Conservation (phyloP, 2,329 filamentous ascomycete genomes). For the Fusarium nisikadoi region DNA sequence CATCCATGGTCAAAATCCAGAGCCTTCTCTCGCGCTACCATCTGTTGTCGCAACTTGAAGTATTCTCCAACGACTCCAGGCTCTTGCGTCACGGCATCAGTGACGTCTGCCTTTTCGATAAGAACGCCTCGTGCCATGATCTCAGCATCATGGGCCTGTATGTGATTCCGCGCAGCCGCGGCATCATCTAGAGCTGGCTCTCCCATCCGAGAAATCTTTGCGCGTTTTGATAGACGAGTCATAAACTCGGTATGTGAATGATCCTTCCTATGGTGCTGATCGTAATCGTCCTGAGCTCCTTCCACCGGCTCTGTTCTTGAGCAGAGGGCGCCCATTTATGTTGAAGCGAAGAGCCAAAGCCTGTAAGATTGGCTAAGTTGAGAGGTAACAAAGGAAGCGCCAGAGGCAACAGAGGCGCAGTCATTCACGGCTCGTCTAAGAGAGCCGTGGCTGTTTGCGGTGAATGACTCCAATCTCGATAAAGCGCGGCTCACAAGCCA, state of each 20-base stretch:
- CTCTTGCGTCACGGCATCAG: not conserved
- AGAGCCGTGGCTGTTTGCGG: constrained; percentile 21
- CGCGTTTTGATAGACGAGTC: constrained; percentile 25
- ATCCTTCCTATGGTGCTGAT: constrained; percentile 17
- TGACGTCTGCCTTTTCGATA: not conserved
- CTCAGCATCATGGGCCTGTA: constrained; percentile 44
- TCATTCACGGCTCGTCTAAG: not conserved
- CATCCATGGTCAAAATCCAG: constrained; percentile 56
- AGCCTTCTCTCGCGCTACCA: constrained; percentile 48
- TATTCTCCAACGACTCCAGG: constrained; percentile 45
- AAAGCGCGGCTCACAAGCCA: constrained; percentile 31
- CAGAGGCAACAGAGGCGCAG: constrained; percentile 24
- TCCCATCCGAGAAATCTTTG: constrained; percentile 8
- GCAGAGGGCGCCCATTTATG: constrained; percentile 46
- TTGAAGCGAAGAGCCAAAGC: not conserved
- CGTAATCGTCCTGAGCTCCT: constrained; percentile 14
- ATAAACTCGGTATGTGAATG: constrained; percentile 10
- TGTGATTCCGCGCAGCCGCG: constrained; percentile 39
- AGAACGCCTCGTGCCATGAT: constrained; percentile 19
- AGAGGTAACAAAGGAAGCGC: constrained; percentile 7
- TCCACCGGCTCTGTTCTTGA: constrained; percentile 36
- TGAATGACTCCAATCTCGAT: constrained; percentile 20
- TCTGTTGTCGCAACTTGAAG: constrained; percentile 42
- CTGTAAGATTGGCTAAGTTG: not conserved
- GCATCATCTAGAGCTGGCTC: constrained; percentile 15